A percentile compares a stretch with the other conserved stretches of the same genome.
Evolutionary conservation across 2,329 filamentous ascomycete genomes (phyloP).

Genomic region (Ophiobolus disseminans): DNA sequence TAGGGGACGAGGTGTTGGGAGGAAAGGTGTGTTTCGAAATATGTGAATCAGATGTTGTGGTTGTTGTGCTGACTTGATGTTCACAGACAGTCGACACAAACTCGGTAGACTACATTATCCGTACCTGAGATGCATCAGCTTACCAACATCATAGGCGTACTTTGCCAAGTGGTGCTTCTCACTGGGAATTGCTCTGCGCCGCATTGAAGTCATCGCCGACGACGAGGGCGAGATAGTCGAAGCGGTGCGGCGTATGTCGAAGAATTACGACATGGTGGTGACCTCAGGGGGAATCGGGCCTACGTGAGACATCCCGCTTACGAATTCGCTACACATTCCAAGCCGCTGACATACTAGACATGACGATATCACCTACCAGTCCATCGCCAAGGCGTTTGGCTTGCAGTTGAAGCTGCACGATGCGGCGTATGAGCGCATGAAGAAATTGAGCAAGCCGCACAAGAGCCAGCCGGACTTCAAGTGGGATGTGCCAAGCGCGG

Average conservation of each 20-base stretch:
- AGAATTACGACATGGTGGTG: conserved; percentile 90
- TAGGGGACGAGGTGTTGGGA: conserved; percentile 95
- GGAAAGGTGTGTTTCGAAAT: conserved; percentile 72
- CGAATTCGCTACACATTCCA: conserved; percentile 10
- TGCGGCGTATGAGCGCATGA: conserved; percentile 82
- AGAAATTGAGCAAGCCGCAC: conserved; percentile 75
- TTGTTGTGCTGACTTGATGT: conserved; percentile 26
- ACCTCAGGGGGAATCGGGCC: conserved; percentile 96
- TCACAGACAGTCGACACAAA: conserved; percentile 70
- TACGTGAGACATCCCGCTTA: conserved; percentile 74
- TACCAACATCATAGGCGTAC: conserved; percentile 52
- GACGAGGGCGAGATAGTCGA: conserved; percentile 91
- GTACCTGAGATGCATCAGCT: not conserved
- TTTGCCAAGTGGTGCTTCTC: conserved; percentile 72
- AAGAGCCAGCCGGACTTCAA: conserved; percentile 76
- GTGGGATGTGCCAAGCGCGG: conserved; percentile 83
- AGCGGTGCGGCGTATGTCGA: conserved; percentile 84
- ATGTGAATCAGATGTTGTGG: not conserved
- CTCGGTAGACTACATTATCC: conserved; percentile 48
- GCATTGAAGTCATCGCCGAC: conserved; percentile 92
- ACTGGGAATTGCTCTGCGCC: conserved; percentile 73
- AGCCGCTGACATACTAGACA: conserved; percentile 64
- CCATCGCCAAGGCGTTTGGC: conserved; percentile 87
- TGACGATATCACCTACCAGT: conserved; percentile 96
- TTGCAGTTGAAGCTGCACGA: conserved; percentile 79